Percentiles rank a stretch among this genome's conserved stretches.
These are phyloP conservation scores for Pilasporangium apinafurcum DNA, from an alignment of 352 stramenopile species.

Conservation along the genomic window DNA sequence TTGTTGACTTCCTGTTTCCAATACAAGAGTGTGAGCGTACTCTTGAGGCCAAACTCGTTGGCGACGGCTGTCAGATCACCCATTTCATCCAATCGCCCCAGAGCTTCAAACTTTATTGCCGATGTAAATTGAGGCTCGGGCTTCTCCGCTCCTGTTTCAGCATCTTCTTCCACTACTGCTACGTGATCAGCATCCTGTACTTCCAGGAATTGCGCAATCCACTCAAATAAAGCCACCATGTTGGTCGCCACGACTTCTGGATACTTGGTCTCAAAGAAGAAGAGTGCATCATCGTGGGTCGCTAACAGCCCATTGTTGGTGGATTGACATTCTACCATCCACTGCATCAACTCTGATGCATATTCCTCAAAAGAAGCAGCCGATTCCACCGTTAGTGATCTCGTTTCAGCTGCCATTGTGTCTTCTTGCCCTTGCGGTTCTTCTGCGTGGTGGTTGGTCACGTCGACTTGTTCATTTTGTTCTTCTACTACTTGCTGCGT, in stretches of 20 bases:
- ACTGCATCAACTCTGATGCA: conserved; percentile 43
- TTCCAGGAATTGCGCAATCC: conserved; percentile 38
- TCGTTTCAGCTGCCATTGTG: not conserved
- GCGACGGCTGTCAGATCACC: conserved; percentile 26
- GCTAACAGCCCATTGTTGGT: conserved; percentile 15
- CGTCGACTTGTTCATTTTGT: conserved; percentile 2
- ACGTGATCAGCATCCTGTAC: conserved; percentile 30
- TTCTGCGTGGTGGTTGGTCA: not conserved
- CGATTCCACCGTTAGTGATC: not conserved
- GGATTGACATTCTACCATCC: conserved; percentile 29
- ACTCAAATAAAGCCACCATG: conserved; percentile 43
- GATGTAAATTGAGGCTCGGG: conserved; percentile 1
- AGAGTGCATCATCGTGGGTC: conserved; percentile 50
- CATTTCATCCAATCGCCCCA: conserved; percentile 13
- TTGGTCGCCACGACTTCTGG: conserved; percentile 52
- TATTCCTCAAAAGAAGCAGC: conserved; percentile 23
- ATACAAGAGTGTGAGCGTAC: conserved; percentile 48
- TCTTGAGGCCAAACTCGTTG: conserved; percentile 46
- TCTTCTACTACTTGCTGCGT: no score
- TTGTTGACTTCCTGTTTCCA: conserved; percentile 41
- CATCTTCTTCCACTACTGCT: conserved; percentile 5
- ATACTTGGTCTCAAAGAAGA: conserved; percentile 55
- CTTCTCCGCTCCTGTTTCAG: not conserved
- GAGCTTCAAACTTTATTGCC: conserved; percentile 8
- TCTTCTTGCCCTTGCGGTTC: not conserved